Base-by-base conservation (phyloP, 2,329 filamentous ascomycete species). In the Exophiala alcalophila region DNA sequence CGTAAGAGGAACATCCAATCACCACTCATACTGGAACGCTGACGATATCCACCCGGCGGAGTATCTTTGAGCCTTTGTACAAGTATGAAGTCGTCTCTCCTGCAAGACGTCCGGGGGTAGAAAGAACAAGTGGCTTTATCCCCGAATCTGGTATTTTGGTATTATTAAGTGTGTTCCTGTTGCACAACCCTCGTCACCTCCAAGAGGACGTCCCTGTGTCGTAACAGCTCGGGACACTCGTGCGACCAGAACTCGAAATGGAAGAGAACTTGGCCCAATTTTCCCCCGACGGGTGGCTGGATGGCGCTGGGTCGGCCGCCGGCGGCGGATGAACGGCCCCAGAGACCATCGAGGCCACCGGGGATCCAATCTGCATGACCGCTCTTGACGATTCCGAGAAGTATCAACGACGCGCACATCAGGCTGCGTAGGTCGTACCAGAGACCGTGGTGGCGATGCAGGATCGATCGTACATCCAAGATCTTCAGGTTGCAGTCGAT, bases 371-470 rank as follows among this genome's bases (percentile, higher is more conserved):
- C 29, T 14, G 41, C 19, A 31, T 59, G 50, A 2, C 57, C 56
- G 28, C 57, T 58, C 27, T 51, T 49, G 9, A 55, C 46, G 8
- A 57, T 37, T 10, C 50, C 56, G 16, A 60, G 47, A 11, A 59
- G 40, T 4, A 55, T 54, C 20, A 60, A 40, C 1, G 48, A 53
- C 6, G 53, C 54, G 18, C 45, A 45, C 12, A 58, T 47, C 5
- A 55, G 21, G 19, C 47, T 50, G 16, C 54, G 41, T 12, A 55
- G 39, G 23, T 59, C 56, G 28, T 55, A 61, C 60, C 60, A 62
- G 1, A 57, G 49, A 6, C 60, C 60, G 38, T 62, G 60, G 40
- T 62, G 60, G 8, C 60, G 58, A 42, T 62, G 60, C 4, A 50
- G 44, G 10, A 58, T 32, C 20, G 46, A 49, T 4, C 57, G 47